These are phyloP conservation scores for Handroanthus guayacan DNA, from an alignment of 257 asterid genomes.

Conservation along the genomic window DNA sequence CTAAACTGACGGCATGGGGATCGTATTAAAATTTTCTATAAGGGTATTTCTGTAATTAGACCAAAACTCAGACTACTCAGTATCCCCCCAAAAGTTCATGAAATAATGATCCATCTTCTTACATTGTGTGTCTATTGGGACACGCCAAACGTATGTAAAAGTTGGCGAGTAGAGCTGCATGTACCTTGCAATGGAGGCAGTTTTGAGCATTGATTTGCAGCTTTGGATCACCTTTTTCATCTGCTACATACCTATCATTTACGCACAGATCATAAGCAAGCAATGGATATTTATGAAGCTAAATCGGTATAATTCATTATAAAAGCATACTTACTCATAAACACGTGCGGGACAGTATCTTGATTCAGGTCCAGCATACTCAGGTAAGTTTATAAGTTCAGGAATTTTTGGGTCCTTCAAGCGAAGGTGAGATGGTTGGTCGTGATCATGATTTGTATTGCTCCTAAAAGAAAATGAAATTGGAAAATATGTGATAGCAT, in stretches of 20 bases:
- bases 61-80: too few species aligned
- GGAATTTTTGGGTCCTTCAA: conserved; percentile 75
- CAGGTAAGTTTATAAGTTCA: conserved; percentile 71
- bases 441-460: conserved; percentile 93
- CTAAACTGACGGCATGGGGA: too few species aligned
- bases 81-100: too few species aligned
- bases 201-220: conserved; percentile 96
- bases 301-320: background rate
- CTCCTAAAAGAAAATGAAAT: conserved; percentile 62
- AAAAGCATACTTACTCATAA: conserved; percentile 70
- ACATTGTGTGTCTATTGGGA: background rate
- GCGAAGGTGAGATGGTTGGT: conserved; percentile 93
- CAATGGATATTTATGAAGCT: background rate
- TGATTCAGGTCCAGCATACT: conserved; percentile 87
- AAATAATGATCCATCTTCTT: too few species aligned
- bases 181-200: conserved; percentile 98
- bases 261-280: conserved; percentile 13
- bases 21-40: too few species aligned
- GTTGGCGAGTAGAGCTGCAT: background rate
- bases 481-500: background rate
- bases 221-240: conserved; percentile 71
- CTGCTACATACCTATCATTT: conserved; percentile 64
- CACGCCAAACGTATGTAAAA: background rate
- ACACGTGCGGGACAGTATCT: conserved; percentile 98
- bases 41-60: too few species aligned